Evolutionary conservation across 2,329 filamentous ascomycete genomes (phyloP), one percentile per base, ranked within the genome.

Genomic region (Pleoardoris graminearum): DNA sequence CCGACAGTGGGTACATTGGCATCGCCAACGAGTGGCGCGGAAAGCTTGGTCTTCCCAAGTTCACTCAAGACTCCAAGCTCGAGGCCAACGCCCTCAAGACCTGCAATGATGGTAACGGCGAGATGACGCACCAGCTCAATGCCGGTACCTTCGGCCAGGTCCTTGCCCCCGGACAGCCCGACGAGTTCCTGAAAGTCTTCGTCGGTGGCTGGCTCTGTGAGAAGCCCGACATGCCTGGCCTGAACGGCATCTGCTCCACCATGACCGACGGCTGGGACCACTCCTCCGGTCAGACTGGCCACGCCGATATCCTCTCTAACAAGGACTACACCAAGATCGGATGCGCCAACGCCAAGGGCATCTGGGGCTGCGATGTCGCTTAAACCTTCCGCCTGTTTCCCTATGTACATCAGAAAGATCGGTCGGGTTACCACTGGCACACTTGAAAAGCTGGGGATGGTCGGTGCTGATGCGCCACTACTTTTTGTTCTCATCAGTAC

Each of bases 201-300:
- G 63, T 70, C 16, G 69, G 69, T 23, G 68, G 66, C 46, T 71
- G 69, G 69, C 67, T 71, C 46, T 71, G 69, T 66, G 69, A 71
- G 60, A 58, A 61, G 17, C 60, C 69, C 48, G 49, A 48, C 30
- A 57, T 66, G 17, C 50, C 60, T 21, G 67, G 65, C 44, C 57
- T 70, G 29, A 54, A 63, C 44, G 61, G 59, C 33, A 51, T 64
- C 54, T 70, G 69, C 63, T 7, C 29, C 10, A 53, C 38, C 6
- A 27, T 49, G 38, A 66, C 66, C 27, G 11, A 62, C n/a, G 68
- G 67, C 55, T 71, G 66, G 65, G 33, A 42, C 7, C 66, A 70
- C 61, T 8, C 56, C 17, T 8, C 56, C 17, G 67, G 67, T 48
- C 63, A 67, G 57, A 68, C 62, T 22, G 68, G 67, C 42, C 68